Evolutionary conservation across 2,329 filamentous ascomycete species (phyloP).

Genomic region (Trichoderma pleuroti): DNA sequence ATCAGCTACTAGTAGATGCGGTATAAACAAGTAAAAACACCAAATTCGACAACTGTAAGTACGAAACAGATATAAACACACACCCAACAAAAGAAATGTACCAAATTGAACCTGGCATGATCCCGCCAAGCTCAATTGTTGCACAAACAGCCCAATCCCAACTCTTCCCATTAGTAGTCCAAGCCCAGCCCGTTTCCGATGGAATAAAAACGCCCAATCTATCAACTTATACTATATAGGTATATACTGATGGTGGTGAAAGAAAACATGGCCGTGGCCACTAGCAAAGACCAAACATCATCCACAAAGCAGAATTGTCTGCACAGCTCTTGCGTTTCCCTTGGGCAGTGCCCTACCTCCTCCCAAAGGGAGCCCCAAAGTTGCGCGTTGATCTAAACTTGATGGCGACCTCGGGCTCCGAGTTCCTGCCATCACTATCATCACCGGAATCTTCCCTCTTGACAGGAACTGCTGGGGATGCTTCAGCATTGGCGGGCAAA

Average conservation of each 20-base stretch:
- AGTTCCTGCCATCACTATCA: constrained; percentile 14
- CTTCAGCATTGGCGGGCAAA: not conserved
- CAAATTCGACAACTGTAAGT: not conserved
- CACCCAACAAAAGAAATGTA: not conserved
- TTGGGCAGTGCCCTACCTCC: not conserved
- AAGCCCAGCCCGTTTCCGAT: not conserved
- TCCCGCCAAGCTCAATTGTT: not conserved
- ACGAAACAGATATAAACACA: not conserved
- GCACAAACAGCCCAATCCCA: not conserved
- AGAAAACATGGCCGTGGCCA: not conserved
- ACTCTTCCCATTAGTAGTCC: not conserved
- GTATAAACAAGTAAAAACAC: not conserved
- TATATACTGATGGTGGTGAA: not conserved
- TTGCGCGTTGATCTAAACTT: constrained; percentile 45
- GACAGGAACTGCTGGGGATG: not conserved
- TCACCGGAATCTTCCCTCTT: not conserved
- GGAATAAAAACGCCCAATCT: not conserved
- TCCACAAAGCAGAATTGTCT: not conserved
- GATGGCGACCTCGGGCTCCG: constrained; percentile 43
- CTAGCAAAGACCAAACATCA: not conserved
- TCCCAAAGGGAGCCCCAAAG: constrained; percentile 47
- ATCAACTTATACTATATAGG: not conserved
- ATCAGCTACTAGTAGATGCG: not conserved
- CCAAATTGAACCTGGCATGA: not conserved
- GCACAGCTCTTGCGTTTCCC: not conserved